Percentiles rank a stretch among this genome's conserved stretches.
phyloP scores from a whole-genome alignment of 805 yeast species.

The Wickerhamiella spandovensis region DNA sequence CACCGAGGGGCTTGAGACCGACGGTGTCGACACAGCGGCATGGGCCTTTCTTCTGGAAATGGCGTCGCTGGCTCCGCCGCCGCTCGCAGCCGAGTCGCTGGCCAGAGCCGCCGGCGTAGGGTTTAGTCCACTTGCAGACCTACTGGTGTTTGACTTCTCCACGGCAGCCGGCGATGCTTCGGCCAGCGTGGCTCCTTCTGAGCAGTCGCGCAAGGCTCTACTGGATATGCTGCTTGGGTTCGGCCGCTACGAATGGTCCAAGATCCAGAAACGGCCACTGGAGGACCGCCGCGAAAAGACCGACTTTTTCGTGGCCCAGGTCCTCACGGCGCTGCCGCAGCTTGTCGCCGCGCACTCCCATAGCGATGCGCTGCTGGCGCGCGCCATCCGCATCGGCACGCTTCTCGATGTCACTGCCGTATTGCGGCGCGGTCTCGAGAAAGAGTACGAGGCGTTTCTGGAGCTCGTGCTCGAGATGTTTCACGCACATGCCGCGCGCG shows the following conservation, averaged over 20 bases:
- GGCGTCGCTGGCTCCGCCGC: neutral
- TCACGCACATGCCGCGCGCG: neutral
- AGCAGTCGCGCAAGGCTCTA: neutral
- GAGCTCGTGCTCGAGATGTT: neutral
- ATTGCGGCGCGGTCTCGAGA: conserved; percentile 2
- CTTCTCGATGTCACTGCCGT: neutral
- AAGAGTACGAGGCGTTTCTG: neutral
- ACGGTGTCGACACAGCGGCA: too few relatives aligned
- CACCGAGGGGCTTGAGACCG: too few relatives aligned
- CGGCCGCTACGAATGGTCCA: neutral
- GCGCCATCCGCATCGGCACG: neutral
- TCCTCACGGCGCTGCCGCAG: conserved; percentile 2
- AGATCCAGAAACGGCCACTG: neutral
- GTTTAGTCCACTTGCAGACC: neutral
- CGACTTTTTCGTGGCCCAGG: conserved; percentile 12
- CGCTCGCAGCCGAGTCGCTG: neutral
- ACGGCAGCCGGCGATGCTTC: neutral
- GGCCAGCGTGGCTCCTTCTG: neutral
- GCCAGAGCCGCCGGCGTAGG: neutral
- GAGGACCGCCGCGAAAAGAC: conserved; percentile 21
- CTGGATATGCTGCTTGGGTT: neutral
- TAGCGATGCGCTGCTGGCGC: conserved; percentile 6
- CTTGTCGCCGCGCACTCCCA: conserved; percentile 10
- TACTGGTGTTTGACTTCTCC: neutral
- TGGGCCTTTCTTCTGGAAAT: neutral